phyloP scores from a whole-genome alignment of 345 rosid genomes.

The Citrus sp. region DNA sequence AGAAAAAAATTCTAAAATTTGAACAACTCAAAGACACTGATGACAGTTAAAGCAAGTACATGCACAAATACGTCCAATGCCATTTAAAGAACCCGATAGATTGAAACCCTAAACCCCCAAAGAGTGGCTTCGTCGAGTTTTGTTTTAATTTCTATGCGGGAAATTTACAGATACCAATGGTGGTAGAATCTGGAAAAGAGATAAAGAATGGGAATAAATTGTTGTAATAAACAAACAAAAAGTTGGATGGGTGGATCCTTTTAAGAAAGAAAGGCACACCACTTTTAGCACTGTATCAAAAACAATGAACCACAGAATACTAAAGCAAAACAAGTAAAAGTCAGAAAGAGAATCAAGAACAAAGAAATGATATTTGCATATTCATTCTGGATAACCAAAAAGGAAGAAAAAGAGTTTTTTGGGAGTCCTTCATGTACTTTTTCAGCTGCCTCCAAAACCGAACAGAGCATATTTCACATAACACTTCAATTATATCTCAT shows the following conservation, averaged over 20 bases:
- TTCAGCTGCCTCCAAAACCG: not conserved
- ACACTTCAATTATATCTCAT: not conserved
- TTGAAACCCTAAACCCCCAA: not conserved
- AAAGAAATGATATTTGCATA: not conserved
- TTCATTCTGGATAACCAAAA: constrained; percentile 12
- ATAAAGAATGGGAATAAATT: not conserved
- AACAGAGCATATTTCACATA: not conserved
- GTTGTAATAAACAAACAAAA: constrained; percentile 1
- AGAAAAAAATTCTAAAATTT: too few relatives aligned
- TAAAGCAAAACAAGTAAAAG: not conserved
- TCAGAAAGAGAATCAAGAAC: not conserved
- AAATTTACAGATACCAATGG: not conserved
- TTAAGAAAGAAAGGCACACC: constrained; percentile 13
- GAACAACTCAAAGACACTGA: not conserved
- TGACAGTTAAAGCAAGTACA: not conserved
- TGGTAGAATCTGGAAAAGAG: not conserved
- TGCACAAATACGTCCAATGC: not conserved
- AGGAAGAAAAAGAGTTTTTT: constrained; percentile 15
- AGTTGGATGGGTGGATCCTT: not conserved
- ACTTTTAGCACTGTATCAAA: constrained; percentile 5
- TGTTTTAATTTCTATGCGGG: not conserved
- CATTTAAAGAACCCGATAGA: not conserved
- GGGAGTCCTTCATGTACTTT: constrained; percentile 14
- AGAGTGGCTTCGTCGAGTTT: not conserved
- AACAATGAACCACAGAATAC: not conserved